Evolutionary conservation across 2,329 filamentous ascomycete species (phyloP), one percentile per base, ranked within the genome.

Genomic region (Alternaria triticimaculans): DNA sequence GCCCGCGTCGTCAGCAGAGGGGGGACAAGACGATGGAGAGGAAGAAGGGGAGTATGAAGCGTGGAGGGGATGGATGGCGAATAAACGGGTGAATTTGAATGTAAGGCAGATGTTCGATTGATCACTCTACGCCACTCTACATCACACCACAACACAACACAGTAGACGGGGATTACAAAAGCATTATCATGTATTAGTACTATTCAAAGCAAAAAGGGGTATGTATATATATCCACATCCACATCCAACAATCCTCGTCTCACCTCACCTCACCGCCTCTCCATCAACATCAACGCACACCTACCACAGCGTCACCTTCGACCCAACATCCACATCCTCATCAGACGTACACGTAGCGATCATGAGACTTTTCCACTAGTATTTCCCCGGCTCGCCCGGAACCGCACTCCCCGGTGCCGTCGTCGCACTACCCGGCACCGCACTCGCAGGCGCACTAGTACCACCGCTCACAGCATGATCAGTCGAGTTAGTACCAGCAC

Each of bases 31-130:
- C 18, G 65, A 69, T 10, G 55, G 63, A 3, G 82, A 75, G 53
- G 77, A 81, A n/a, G 72, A 67, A 20, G 67, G 68, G 6, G 55
- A 64, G n/a, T 93, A 87, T 74, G 84, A 88, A 55, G 84, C 84
- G 44, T 97, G 94, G 93, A 87, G 84, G 69, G 92, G 92, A 2
- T 98, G 95, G 94, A 94, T 98, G 92, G 83, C 82, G 65, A 88
- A 87, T 51, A 97, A 97, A 82, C 86, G 95, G 66, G 89, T 98
- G 72, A 98, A 98, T 78, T 77, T 98, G 51, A 98, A 98, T 78
- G 92, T 97, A 10, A 86, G 95, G 66, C 95, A 98, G 81, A 96
- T 97, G 91, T 87, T 83, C 74, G 87, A 88, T 62, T 72, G 28
- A 70, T 28, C 20, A 44, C 14, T 21, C n/a, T 7, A 6, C 12